phyloP scores from a whole-genome alignment of 75 land plant species.

The Sequoia sempervirens region DNA sequence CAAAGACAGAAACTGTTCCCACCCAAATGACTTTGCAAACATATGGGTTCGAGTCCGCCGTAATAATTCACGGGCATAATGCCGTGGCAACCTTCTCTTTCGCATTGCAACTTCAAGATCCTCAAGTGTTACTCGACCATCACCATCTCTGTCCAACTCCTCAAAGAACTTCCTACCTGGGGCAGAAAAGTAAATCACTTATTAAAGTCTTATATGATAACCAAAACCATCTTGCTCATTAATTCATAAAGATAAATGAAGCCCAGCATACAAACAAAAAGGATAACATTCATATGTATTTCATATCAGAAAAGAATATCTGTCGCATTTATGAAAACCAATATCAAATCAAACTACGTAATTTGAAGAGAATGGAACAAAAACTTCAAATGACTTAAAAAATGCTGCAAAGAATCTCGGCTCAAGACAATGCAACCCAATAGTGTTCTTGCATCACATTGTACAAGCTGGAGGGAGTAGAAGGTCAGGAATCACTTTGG shows the following conservation, averaged over 20 bases:
- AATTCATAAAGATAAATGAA: not conserved
- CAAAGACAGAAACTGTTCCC: constrained; percentile 80
- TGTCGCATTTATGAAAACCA: not conserved
- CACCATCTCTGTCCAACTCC: constrained; percentile 90
- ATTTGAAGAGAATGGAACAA: not conserved
- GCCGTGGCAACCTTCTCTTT: constrained; percentile 70
- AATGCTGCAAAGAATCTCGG: not conserved
- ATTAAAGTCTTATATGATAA: not conserved
- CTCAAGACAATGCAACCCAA: not conserved
- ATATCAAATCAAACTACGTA: not conserved
- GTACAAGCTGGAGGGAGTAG: not conserved
- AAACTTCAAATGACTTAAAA: not conserved
- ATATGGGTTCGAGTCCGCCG: constrained; percentile 68
- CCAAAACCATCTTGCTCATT: not conserved
- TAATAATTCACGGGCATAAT: constrained; percentile 80
- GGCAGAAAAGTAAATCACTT: not conserved
- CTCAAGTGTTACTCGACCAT: constrained; percentile 85
- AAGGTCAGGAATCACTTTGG: not conserved
- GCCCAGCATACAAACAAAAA: not conserved
- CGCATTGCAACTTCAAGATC: constrained; percentile 90
- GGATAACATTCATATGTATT: not conserved
- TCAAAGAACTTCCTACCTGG: constrained; percentile 87
- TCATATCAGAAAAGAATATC: not conserved
- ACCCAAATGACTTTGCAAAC: constrained; percentile 92
- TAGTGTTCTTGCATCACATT: not conserved